Conservation (phyloP, 2,329 filamentous ascomycete species). For the Xylariaceae sp. region DNA sequence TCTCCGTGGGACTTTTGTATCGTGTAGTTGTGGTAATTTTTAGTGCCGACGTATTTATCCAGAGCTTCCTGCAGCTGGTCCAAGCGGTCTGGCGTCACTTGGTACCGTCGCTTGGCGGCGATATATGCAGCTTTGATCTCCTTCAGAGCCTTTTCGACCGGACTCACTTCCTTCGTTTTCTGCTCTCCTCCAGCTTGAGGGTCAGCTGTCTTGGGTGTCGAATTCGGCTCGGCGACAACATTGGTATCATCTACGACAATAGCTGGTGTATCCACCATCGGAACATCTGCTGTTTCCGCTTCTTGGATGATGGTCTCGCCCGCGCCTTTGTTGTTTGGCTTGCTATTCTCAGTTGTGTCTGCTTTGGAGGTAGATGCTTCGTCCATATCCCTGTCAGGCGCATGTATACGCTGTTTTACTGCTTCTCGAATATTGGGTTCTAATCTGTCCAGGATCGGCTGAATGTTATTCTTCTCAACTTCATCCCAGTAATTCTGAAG, state of each 20-base stretch:
- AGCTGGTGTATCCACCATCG: constrained; percentile 32
- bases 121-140: constrained; percentile 84
- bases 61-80: constrained; percentile 78
- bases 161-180: constrained; percentile 52
- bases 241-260: constrained; percentile 31
- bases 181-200: constrained; percentile 21
- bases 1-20: constrained; percentile 84
- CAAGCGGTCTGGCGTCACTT: constrained; percentile 75
- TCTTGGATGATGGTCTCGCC: constrained; percentile 1
- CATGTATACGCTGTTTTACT: constrained; percentile 68
- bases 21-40: constrained; percentile 98
- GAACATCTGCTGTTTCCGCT: constrained; percentile 15
- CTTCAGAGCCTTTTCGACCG: constrained; percentile 71
- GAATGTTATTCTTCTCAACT: constrained; percentile 80
- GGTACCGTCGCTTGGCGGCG: constrained; percentile 82
- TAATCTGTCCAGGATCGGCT: constrained; percentile 69
- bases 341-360: constrained; percentile 9
- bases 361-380: constrained; percentile 23
- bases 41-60: constrained; percentile 78
- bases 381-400: constrained; percentile 31
- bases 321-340: constrained; percentile 19
- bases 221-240: constrained; percentile 23
- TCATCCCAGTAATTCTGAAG: constrained; percentile 82
- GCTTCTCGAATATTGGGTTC: constrained; percentile 68
- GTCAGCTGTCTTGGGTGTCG: constrained; percentile 24